Evolutionary conservation across 1,284 basidiomycete genomes (phyloP).

Genomic region (Ganoderma meredithae): DNA sequence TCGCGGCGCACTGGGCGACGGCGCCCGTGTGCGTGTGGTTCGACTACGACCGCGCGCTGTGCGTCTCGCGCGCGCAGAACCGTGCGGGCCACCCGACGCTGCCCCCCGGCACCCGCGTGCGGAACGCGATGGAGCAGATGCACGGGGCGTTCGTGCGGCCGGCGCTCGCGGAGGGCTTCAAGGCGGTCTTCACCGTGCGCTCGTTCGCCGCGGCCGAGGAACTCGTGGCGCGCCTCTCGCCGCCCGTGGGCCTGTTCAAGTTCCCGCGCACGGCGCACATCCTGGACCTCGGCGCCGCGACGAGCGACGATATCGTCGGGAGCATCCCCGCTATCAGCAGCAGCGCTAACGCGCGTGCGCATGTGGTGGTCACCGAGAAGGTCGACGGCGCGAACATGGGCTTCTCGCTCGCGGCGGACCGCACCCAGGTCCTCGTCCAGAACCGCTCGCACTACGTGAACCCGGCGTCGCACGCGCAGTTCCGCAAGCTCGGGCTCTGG

Average conservation of each 20-base stretch:
- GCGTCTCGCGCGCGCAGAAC: conserved; percentile 59
- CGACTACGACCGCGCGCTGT: conserved; percentile 58
- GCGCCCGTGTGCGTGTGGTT: conserved; percentile 62
- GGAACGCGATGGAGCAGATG: conserved; percentile 64
- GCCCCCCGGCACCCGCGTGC: conserved; percentile 60
- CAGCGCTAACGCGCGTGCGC: conserved; percentile 10
- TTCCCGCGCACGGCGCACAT: conserved; percentile 70
- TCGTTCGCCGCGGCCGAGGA: conserved; percentile 60
- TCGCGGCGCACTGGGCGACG: conserved; percentile 57
- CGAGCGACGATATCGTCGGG: conserved; percentile 55
- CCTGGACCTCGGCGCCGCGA: conserved; percentile 62
- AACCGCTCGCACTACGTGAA: conserved; percentile 71
- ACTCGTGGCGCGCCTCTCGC: conserved; percentile 54
- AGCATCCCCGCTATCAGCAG: conserved; percentile 17
- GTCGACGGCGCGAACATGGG: conserved; percentile 75
- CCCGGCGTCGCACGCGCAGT: conserved; percentile 61
- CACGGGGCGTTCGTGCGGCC: conserved; percentile 52
- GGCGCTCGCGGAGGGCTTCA: conserved; percentile 57
- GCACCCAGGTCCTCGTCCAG: conserved; percentile 58
- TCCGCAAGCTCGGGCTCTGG: conserved; percentile 64
- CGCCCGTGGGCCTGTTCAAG: conserved; percentile 55
- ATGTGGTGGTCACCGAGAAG: conserved; percentile 66
- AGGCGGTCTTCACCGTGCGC: conserved; percentile 52
- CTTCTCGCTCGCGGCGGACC: conserved; percentile 59
- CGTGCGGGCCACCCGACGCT: conserved; percentile 65